Conservation (phyloP, 306 rosid species). For the Corylus avellana region DNA sequence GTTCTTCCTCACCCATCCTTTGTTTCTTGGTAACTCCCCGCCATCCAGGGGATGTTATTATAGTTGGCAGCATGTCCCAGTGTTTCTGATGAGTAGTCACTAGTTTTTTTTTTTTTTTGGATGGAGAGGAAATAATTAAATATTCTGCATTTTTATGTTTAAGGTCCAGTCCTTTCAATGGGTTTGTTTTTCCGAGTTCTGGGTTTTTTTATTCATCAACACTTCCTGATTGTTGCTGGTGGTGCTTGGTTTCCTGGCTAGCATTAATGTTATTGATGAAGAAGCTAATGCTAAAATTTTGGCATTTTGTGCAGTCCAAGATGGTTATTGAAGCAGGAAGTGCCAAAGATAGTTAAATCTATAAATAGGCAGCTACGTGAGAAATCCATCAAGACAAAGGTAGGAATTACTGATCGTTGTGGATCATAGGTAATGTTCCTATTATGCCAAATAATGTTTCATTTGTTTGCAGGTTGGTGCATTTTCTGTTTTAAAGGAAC, state of each 20-base stretch:
- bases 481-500: constrained; percentile 94
- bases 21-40: not conserved
- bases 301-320: constrained; percentile 75
- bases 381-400: constrained; percentile 99
- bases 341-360: constrained; percentile 84
- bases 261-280: constrained; percentile 10
- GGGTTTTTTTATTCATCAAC: not conserved
- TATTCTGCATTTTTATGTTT: not conserved
- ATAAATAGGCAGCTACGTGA: constrained; percentile 95
- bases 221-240: not conserved
- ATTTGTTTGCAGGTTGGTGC: constrained; percentile 84
- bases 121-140: not conserved
- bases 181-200: not conserved
- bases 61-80: not conserved
- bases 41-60: not conserved
- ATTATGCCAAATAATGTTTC: constrained; percentile 24
- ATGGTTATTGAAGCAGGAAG: constrained; percentile 97
- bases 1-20: not conserved
- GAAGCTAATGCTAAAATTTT: constrained; percentile 32
- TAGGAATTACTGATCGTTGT: constrained; percentile 28
- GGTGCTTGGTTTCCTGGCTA: constrained; percentile 12
- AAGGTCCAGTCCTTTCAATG: not conserved
- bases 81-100: not conserved
- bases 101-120: not conserved
- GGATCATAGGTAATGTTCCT: constrained; percentile 17